Base-by-base conservation (phyloP, 73 alveolate genomes). In the Breviolum minutum region DNA sequence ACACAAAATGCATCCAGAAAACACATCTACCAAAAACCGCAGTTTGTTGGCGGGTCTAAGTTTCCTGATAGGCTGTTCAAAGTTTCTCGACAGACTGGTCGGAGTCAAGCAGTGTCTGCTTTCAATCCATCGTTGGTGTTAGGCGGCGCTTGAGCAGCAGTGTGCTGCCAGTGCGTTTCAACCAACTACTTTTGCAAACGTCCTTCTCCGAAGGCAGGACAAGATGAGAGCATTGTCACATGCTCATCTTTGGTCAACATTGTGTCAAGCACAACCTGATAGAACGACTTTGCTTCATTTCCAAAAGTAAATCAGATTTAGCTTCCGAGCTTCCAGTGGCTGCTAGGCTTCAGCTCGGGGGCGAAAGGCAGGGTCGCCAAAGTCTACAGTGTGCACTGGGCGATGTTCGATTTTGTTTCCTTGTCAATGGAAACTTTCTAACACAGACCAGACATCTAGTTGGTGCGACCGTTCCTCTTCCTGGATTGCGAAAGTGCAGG, bases 81-180 rank as follows among this genome's bases (percentile, higher is more conserved):
- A 40, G 54, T 40, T 40, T 40, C 54, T 40, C 54, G 54, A 40
- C 3, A 40, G 54, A 3, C 54, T 40, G 54, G 54, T 40, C 54
- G 54, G 54, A 40, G 54, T 22, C 77, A 22, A 22, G 77, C 77
- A 68, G 24, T 22, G 77, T 68, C 77, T 22, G 77, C 77, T 22
- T 68, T 68, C n/a, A 22, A 22, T 22, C 24, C 24, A 14, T 68
- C 77, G 77, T 68, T 73, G 26, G 24, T 73, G 77, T 29, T 40
- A 82, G 90, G 90, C 90, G 22, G 54, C 90, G 90, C 68, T 48
- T 82, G 70, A 48, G 90, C 71, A 82, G 66, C 70, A 32, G 90
- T 48, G 9, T 48, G 90, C 70, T 82, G 68, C 87, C 87, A 29
- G 90, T 32, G 62, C 90, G 71, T 48, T 82, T 82, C 61, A 82